A percentile compares a stretch with the other conserved stretches of the same genome.
phyloP scores from a whole-genome alignment of 352 stramenopile genomes.

The Phytophthora cajani region DNA sequence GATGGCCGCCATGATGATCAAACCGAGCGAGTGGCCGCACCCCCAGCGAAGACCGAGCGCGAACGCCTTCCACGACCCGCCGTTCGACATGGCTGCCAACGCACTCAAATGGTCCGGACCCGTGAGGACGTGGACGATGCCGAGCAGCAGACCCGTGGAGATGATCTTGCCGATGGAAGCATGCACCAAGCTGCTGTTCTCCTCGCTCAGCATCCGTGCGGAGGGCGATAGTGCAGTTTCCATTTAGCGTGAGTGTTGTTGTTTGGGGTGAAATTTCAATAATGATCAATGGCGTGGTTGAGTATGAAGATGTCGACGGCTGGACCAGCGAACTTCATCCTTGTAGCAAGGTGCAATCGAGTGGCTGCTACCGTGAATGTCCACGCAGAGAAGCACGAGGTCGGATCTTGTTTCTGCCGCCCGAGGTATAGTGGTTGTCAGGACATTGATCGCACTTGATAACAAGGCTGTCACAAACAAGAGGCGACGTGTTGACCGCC shows the following conservation, averaged over 20 bases:
- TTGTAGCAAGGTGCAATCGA: not conserved
- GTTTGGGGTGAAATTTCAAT: conserved; percentile 3
- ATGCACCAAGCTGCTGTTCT: conserved; percentile 35
- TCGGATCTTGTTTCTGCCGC: conserved; percentile 6
- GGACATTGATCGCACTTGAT: not conserved
- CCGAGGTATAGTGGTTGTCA: not conserved
- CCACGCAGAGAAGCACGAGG: not conserved
- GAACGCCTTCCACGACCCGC: conserved; percentile 66
- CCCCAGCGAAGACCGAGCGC: conserved; percentile 85
- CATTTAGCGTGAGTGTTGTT: conserved; percentile 11
- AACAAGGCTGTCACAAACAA: not conserved
- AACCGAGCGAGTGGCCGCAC: conserved; percentile 77
- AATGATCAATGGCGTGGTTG: not conserved
- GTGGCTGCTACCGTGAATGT: conserved; percentile 3
- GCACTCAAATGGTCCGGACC: conserved; percentile 78
- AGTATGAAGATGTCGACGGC: not conserved
- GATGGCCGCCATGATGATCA: conserved; percentile 73
- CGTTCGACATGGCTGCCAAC: conserved; percentile 74
- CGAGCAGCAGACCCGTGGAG: conserved; percentile 49
- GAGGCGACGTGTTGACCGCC: not conserved
- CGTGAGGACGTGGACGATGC: conserved; percentile 57
- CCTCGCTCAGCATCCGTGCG: conserved; percentile 23
- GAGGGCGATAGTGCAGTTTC: conserved; percentile 5
- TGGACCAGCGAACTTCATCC: not conserved
- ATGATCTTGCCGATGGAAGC: conserved; percentile 49